Percentiles rank a stretch among this genome's conserved stretches.
Evolutionary conservation across 805 yeast genomes (phyloP).

Genomic region (Wickerhamiella dianesei): DNA sequence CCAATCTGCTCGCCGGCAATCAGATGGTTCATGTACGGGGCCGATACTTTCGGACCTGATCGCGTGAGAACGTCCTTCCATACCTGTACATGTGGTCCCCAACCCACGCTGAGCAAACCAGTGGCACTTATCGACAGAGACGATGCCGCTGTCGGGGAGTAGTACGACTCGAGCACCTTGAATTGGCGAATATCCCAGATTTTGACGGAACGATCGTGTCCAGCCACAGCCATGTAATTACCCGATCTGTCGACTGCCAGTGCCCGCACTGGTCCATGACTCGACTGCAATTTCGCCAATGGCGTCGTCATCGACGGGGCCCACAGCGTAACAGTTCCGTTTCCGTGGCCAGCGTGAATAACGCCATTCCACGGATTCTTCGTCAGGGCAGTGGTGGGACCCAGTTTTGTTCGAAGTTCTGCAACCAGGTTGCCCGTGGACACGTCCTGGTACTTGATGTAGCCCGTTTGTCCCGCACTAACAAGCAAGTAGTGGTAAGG

Average conservation of each 20-base stretch:
- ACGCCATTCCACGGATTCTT: conserved; percentile 96
- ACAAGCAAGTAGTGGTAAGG: conserved; percentile 86
- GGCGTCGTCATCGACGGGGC: conserved; percentile 81
- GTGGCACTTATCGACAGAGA: conserved; percentile 72
- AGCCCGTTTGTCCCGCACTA: conserved; percentile 82
- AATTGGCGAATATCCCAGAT: conserved; percentile 89
- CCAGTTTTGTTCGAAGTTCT: conserved; percentile 74
- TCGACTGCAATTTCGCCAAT: conserved; percentile 63
- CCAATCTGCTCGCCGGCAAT: conserved; percentile 64
- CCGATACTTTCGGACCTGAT: conserved; percentile 41
- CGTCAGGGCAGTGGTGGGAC: conserved; percentile 77
- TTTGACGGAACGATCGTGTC: conserved; percentile 71
- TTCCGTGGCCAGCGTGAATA: conserved; percentile 82
- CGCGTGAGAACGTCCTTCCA: conserved; percentile 74
- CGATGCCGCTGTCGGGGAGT: conserved; percentile 75
- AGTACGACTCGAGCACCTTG: conserved; percentile 57
- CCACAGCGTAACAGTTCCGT: conserved; percentile 90
- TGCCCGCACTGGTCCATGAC: conserved; percentile 79
- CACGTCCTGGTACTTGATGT: conserved; percentile 83
- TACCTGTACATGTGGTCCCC: conserved; percentile 90
- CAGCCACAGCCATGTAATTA: conserved; percentile 82
- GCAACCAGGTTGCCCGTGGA: conserved; percentile 80
- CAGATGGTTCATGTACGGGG: conserved; percentile 87
- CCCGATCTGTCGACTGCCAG: conserved; percentile 86
- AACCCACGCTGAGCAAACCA: conserved; percentile 75